phyloP scores from a whole-genome alignment of 768 basidiomycete species.

The Psilocybe tampanensis region DNA sequence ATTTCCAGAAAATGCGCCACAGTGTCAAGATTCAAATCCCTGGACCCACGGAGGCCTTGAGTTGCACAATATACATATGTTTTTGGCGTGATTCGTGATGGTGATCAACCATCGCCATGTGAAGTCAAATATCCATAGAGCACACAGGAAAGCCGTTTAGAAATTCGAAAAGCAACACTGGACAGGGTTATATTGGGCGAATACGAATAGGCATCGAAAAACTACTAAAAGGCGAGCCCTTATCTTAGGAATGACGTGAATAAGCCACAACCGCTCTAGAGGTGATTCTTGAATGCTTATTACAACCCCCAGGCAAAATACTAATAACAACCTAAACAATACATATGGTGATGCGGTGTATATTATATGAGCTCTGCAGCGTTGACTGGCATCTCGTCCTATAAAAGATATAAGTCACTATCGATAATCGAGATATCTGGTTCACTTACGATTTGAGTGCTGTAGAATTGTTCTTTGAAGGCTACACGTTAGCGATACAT shows the following conservation, averaged over 20 bases:
- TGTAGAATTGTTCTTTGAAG: constrained; percentile 88
- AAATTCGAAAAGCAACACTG: too few relatives aligned
- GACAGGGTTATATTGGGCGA: too few relatives aligned
- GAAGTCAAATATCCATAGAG: not conserved
- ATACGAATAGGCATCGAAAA: too few relatives aligned
- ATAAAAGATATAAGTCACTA: constrained; percentile 24
- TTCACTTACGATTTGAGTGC: constrained; percentile 83
- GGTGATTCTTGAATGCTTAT: not conserved
- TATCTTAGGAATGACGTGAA: not conserved
- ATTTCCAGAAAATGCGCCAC: not conserved
- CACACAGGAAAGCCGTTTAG: too few relatives aligned
- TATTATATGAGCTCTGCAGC: constrained; percentile 91
- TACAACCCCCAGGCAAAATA: constrained; percentile 1
- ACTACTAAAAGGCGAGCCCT: too few relatives aligned
- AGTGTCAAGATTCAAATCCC: not conserved
- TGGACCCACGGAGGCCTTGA: too few relatives aligned
- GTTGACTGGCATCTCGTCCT: constrained; percentile 99
- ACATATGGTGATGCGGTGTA: constrained; percentile 16
- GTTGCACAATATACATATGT: not conserved
- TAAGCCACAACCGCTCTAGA: not conserved
- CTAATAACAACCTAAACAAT: constrained; percentile 12
- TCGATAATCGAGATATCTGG: constrained; percentile 10
- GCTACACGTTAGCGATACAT: constrained; percentile 10
- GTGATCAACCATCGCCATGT: not conserved
- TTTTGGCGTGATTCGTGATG: not conserved